Base-by-base conservation (phyloP, 2,329 filamentous ascomycete species). In the Grosmannia huntii region DNA sequence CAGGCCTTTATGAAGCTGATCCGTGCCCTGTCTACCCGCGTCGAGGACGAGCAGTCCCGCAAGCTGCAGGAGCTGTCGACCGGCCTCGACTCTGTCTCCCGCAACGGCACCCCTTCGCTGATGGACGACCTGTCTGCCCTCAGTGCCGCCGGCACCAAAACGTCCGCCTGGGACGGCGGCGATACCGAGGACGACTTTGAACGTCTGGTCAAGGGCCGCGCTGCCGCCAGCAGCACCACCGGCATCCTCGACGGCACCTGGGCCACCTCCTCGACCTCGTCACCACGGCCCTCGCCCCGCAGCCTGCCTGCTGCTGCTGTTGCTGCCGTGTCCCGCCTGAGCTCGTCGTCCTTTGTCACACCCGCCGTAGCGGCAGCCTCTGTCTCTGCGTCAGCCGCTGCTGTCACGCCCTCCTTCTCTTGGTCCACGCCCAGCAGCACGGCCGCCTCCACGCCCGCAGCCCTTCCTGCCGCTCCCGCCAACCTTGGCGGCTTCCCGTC, bases 1-100 rank as follows among this genome's bases (percentile, higher is more conserved):
- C 87, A 90, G 68, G 76, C 81, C 0, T 97, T 95, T 69, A 96
- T 97, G 90, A 76, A 83, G 5, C 77, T 96, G 52, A 95, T 97
- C 71, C 95, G 89, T 69, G 79, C 74, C 0, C 74, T 96, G 5
- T 95, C 90, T 0, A 74, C 79, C 21, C 84, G 85, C 58, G 88
- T 99, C 38, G 92, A 99, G 68, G 82, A 86, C 21, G 94, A 97
- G 68, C 94, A 97, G 66, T 87, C 81, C 7, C 85, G 84, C 66
- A 97, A 96, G 67, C 75, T 99, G 4, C 88, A 91, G 67, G 92
- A 96, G 65, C 78, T 97, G 27, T 61, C 62, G 50, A 19, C 19
- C 0, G 60, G 27, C 14, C 36, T 31, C 6, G 83, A 49, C 31
- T 38, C 33, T 36, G 0, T 82, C 85, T 1, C 78, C 25, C 67